phyloP scores from a whole-genome alignment of 805 yeast genomes.

The Hemisphaericaspora nanyangensis region DNA sequence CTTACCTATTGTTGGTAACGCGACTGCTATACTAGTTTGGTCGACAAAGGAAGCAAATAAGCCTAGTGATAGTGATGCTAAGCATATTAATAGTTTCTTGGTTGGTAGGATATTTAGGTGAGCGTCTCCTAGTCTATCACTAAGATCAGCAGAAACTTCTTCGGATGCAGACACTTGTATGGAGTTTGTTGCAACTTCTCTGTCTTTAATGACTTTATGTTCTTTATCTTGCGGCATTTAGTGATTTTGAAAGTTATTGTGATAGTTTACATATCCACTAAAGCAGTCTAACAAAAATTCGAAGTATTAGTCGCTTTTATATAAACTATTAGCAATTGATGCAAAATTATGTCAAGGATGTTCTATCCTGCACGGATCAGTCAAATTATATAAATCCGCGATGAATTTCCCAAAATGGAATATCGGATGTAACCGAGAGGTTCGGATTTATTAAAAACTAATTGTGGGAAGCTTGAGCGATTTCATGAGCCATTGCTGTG shows the following conservation, averaged over 20 bases:
- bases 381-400: too few species aligned
- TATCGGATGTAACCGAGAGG: too few species aligned
- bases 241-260: too few species aligned
- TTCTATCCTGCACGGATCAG: too few species aligned
- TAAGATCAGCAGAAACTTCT: slow-evolving; percentile 5
- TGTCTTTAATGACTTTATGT: too few species aligned
- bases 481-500: too few species aligned
- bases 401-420: too few species aligned
- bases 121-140: slow-evolving; percentile 34
- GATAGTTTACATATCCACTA: too few species aligned
- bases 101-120: slow-evolving; percentile 40
- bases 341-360: too few species aligned
- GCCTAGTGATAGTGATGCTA: slow-evolving; percentile 36
- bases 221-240: slow-evolving; percentile 2
- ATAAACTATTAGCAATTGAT: background rate
- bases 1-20: slow-evolving; percentile 45
- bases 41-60: slow-evolving; percentile 44
- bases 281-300: too few species aligned
- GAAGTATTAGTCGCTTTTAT: slow-evolving; percentile 1
- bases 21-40: slow-evolving; percentile 47
- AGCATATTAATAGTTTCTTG: slow-evolving; percentile 33
- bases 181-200: background rate
- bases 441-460: too few species aligned
- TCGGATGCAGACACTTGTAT: background rate
- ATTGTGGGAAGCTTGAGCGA: too few species aligned